Base-by-base conservation (phyloP, 148 eudicot species). In the Pouteria glomerata region DNA sequence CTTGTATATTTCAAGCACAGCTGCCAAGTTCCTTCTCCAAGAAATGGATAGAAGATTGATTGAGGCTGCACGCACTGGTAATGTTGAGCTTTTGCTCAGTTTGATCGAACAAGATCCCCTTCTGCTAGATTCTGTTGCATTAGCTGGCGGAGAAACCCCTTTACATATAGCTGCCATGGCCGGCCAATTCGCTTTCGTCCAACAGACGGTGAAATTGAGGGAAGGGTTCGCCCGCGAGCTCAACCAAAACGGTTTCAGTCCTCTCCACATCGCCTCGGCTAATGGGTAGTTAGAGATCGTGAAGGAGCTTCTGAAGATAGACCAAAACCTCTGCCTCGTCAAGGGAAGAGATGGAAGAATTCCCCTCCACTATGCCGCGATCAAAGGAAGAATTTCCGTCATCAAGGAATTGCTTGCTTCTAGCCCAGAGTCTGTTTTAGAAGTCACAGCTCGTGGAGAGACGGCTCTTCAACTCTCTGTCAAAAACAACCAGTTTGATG, bases 391-490 rank as follows among this genome's bases (percentile, higher is more conserved):
- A 67, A 57, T 63, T 33, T 68, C 72, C 0, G 80, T 86, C 13
- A 42, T 86, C 0, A 44, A 18, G 6, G 85, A 82, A 51, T 47
- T 83, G 70, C 72, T 89, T 35, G 73, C 68, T n/a, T 37, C 35
- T 24, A 66, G 79, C 71, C 69, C 60, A 30, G 81, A 71, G 59
- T 77, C 82, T 24, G n/a, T 82, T 10, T 68, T 57, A 24, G 84
- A 79, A 24, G 76, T 79, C 66, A 85, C 91, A 1, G 81, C 77
- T 37, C 75, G 82, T 18, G 75, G 75, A 10, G 91, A 87, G 69
- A 87, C 85, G 1, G 76, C 69, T 71, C 83, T 89, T 31, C 91
- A 85, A 74, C 77, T 87, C 33, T 87, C 87, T n/a, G 87, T 86
- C 16, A 81, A 74, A 53, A 68, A 58, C 63, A 62, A 50, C 65